phyloP scores from a whole-genome alignment of 352 stramenopile species.

The Phytophthora fragariaefolia region DNA sequence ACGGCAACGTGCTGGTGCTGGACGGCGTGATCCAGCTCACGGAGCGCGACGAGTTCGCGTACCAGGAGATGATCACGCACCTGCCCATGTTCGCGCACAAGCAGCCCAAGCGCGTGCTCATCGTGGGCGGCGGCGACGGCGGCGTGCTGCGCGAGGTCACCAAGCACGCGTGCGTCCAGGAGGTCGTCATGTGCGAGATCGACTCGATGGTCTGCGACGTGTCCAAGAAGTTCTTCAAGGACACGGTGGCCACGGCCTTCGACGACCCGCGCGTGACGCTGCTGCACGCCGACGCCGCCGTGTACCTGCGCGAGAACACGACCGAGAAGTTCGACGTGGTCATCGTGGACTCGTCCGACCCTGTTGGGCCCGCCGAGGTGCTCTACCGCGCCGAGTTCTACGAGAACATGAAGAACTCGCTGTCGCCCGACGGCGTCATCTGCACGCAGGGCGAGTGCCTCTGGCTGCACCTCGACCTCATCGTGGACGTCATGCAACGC shows the following conservation, averaged over 20 bases:
- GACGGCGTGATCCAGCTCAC: slow-evolving; percentile 99
- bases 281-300: slow-evolving; percentile 91
- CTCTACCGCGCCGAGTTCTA: slow-evolving; percentile 97
- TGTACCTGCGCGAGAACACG: slow-evolving; percentile 87
- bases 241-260: slow-evolving; percentile 94
- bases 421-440: slow-evolving; percentile 88
- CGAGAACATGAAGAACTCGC: slow-evolving; percentile 92
- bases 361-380: slow-evolving; percentile 94
- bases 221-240: slow-evolving; percentile 93
- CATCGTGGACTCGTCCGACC: slow-evolving; percentile 97
- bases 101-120: slow-evolving; percentile 95
- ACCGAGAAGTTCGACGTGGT: slow-evolving; percentile 96
- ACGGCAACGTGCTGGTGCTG: slow-evolving; percentile 98
- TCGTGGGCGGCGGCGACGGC: slow-evolving; percentile 98
- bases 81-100: slow-evolving; percentile 97
- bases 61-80: slow-evolving; percentile 99
- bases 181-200: slow-evolving; percentile 99
- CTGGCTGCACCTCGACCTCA: slow-evolving; percentile 98
- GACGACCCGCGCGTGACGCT: slow-evolving; percentile 96
- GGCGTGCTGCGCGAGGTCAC: slow-evolving; percentile 97
- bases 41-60: slow-evolving; percentile 98
- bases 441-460: slow-evolving; percentile 97
- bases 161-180: slow-evolving; percentile 94
- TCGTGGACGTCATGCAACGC: slow-evolving; percentile 93
- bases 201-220: slow-evolving; percentile 97